Evolutionary conservation across 2,329 filamentous ascomycete genomes (phyloP).

Genomic region (Sphaerostilbella broomeana): DNA sequence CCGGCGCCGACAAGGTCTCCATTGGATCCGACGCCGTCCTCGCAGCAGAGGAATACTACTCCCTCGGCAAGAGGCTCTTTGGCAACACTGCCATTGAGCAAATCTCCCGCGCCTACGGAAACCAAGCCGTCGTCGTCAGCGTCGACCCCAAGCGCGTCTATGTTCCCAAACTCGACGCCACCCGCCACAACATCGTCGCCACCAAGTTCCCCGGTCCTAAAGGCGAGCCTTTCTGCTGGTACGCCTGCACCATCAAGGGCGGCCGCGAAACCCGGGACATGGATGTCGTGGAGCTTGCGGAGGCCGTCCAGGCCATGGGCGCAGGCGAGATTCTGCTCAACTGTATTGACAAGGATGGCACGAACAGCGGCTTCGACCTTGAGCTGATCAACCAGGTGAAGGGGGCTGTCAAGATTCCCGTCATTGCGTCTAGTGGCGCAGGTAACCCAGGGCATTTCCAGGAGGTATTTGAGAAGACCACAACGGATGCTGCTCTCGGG

Average conservation of each 20-base stretch:
- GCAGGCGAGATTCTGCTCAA: slow-evolving; percentile 91
- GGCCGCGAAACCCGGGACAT: slow-evolving; percentile 90
- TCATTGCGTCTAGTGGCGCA: slow-evolving; percentile 90
- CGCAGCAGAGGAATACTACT: slow-evolving; percentile 87
- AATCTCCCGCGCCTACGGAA: slow-evolving; percentile 88
- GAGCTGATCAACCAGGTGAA: slow-evolving; percentile 90
- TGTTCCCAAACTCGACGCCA: slow-evolving; percentile 64
- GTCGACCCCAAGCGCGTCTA: slow-evolving; percentile 92
- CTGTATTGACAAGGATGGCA: slow-evolving; percentile 95
- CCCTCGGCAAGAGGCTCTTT: slow-evolving; percentile 57
- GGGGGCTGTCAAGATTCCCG: slow-evolving; percentile 77
- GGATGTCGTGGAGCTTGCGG: slow-evolving; percentile 81
- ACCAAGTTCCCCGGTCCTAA: slow-evolving; percentile 64
- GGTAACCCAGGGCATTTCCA: slow-evolving; percentile 82
- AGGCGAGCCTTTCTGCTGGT: slow-evolving; percentile 85
- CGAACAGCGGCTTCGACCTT: slow-evolving; percentile 88
- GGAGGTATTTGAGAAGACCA: slow-evolving; percentile 81
- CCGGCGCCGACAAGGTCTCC: slow-evolving; percentile 93
- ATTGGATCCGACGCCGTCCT: slow-evolving; percentile 92
- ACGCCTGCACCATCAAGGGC: slow-evolving; percentile 94
- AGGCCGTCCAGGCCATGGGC: slow-evolving; percentile 92
- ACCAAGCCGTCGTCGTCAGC: slow-evolving; percentile 93
- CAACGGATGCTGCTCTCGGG: slow-evolving; percentile 85
- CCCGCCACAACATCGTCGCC: slow-evolving; percentile 64
- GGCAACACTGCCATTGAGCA: slow-evolving; percentile 91